Percentiles rank a stretch among this genome's conserved stretches.
Evolutionary conservation across 2,329 filamentous ascomycete genomes (phyloP).

Genomic region (Sordariomycetes sp.): DNA sequence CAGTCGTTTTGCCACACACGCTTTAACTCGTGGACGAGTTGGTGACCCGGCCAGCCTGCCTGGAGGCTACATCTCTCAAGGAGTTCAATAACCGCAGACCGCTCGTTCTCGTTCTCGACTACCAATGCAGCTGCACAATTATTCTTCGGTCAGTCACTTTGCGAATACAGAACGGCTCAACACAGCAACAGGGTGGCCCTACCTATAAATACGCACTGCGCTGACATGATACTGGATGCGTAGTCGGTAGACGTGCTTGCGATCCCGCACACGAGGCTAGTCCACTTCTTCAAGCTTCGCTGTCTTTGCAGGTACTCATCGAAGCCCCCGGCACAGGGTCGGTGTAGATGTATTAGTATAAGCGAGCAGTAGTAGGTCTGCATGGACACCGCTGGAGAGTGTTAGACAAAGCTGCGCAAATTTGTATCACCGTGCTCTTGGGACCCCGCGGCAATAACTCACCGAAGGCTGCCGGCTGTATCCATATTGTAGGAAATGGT

Average conservation of each 20-base stretch:
- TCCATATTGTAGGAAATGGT: background rate
- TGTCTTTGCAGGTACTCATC: background rate
- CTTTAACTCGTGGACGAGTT: background rate
- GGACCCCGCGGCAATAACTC: background rate
- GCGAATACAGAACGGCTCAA: too few species aligned
- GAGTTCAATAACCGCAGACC: background rate
- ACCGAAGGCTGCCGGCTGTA: background rate
- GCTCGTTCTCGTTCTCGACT: background rate
- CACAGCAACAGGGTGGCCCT: too few species aligned
- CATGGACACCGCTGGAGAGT: constrained; percentile 11
- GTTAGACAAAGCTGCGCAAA: background rate
- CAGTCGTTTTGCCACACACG: background rate
- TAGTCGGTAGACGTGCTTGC: background rate
- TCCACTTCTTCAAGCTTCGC: background rate
- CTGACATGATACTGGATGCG: background rate
- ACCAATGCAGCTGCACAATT: background rate
- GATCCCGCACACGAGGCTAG: background rate
- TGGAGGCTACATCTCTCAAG: background rate
- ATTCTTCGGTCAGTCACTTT: too few species aligned
- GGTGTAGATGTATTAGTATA: constrained; percentile 15
- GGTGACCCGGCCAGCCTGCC: background rate
- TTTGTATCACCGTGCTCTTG: background rate
- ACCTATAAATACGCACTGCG: background rate
- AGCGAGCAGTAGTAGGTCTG: constrained; percentile 39
- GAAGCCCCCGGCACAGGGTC: background rate